Conservation (phyloP, 2,329 filamentous ascomycete genomes). For the Atkinsonella texensis region DNA sequence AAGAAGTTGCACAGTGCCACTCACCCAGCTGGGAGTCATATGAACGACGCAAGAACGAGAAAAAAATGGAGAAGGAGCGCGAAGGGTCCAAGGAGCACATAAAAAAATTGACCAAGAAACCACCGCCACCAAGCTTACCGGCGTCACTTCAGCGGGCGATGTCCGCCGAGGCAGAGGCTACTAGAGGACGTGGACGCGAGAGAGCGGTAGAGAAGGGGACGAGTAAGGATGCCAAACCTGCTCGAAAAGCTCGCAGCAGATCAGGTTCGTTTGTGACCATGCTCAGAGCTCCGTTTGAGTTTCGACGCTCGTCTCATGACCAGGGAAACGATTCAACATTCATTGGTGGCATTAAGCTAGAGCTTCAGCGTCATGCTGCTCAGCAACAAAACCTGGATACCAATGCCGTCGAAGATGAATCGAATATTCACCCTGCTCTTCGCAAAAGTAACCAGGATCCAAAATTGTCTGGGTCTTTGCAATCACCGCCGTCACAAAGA, state of each 20-base stretch:
- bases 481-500: constrained; percentile 11
- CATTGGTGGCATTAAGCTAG: constrained; percentile 29
- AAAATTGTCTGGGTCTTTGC: constrained; percentile 18
- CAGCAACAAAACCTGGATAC: constrained; percentile 17
- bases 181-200: constrained; percentile 4
- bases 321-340: constrained; percentile 22
- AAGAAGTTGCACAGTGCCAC: constrained; percentile 31
- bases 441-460: constrained; percentile 15
- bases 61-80: constrained; percentile 28
- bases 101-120: constrained; percentile 20
- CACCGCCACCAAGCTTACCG: constrained; percentile 15
- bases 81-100: constrained; percentile 13
- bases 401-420: constrained; percentile 14
- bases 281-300: constrained; percentile 23
- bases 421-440: constrained; percentile 23
- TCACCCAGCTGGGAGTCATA: constrained; percentile 52
- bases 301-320: constrained; percentile 21
- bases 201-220: constrained; percentile 6
- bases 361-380: constrained; percentile 24
- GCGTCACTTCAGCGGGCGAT: constrained; percentile 8
- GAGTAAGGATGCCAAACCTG: constrained; percentile 12
- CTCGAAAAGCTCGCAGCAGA: constrained; percentile 17
- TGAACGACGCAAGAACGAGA: constrained; percentile 40
- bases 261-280: constrained; percentile 26
- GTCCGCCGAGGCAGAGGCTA: constrained; percentile 7